These are phyloP conservation scores for Yamadazyma triangularis DNA, from an alignment of 1,139 yeast species.

Conservation along the genomic window DNA sequence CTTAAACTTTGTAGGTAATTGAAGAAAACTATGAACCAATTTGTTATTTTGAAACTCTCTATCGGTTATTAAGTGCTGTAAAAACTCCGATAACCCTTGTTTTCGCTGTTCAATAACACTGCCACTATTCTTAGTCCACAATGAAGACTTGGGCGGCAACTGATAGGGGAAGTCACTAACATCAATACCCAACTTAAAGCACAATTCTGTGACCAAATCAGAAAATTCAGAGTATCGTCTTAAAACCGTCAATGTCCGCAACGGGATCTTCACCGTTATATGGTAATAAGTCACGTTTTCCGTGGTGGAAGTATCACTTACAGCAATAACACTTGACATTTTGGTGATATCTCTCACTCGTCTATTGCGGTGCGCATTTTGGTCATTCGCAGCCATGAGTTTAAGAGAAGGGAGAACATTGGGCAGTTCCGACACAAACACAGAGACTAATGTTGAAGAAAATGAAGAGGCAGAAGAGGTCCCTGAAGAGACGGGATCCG, in stretches of 20 bases:
- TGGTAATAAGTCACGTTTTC: slow-evolving; percentile 29
- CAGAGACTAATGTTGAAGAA: too few relatives aligned
- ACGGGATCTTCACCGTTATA: slow-evolving; percentile 29
- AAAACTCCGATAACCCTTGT: slow-evolving; percentile 40
- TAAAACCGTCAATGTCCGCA: slow-evolving; percentile 26
- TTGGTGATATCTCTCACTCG: too few relatives aligned
- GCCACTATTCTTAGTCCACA: slow-evolving; percentile 23
- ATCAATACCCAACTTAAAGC: slow-evolving; percentile 29
- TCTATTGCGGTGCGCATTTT: too few relatives aligned
- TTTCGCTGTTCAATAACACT: slow-evolving; percentile 46
- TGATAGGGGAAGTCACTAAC: slow-evolving; percentile 36
- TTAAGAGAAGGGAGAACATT: too few relatives aligned
- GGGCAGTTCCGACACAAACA: too few relatives aligned
- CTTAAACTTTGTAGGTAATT: slow-evolving; percentile 34
- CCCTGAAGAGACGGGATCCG: too few relatives aligned
- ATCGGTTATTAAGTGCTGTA: slow-evolving; percentile 47
- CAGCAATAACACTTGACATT: too few relatives aligned
- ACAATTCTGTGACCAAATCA: slow-evolving; percentile 22
- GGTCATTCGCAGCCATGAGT: too few relatives aligned
- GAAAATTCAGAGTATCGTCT: slow-evolving; percentile 39
- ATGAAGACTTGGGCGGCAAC: slow-evolving; percentile 33
- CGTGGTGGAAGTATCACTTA: too few relatives aligned
- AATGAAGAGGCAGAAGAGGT: too few relatives aligned
- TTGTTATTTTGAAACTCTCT: slow-evolving; percentile 31
- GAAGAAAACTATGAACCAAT: slow-evolving; percentile 30